Evolutionary conservation across 108 stramenopile genomes (phyloP).

Genomic region (Craspedostauros australis): DNA sequence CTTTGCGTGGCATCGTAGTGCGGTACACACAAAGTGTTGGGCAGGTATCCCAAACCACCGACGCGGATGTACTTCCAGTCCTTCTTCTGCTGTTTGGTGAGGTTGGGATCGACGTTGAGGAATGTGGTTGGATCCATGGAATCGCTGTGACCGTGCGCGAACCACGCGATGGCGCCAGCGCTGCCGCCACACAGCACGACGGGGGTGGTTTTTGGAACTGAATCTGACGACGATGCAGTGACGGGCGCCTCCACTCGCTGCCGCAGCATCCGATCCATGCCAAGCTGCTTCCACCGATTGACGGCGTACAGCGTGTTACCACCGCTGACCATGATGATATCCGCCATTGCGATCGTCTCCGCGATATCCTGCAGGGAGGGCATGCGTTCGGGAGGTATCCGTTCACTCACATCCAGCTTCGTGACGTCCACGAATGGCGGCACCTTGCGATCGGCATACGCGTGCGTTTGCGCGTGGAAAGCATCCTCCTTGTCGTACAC

Average conservation of each 20-base stretch:
- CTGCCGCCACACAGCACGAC: conserved; percentile 71
- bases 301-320: conserved; percentile 85
- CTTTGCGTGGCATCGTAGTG: conserved; percentile 72
- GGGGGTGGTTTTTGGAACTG: conserved; percentile 13
- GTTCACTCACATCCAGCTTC: conserved; percentile 34
- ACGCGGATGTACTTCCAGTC: conserved; percentile 62
- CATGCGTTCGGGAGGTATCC: conserved; percentile 11
- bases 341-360: conserved; percentile 35
- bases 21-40: conserved; percentile 52
- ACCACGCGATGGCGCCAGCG: conserved; percentile 88
- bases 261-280: conserved; percentile 42
- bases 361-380: conserved; percentile 21
- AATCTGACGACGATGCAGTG: conserved; percentile 2
- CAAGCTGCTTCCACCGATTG: conserved; percentile 64
- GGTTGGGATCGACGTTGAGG: conserved; percentile 2
- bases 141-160: conserved; percentile 73
- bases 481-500: conserved; percentile 50
- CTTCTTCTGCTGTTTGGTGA: conserved; percentile 9
- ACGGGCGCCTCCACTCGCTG: conserved; percentile 23
- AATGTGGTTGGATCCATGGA: conserved; percentile 40
- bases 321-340: conserved; percentile 65
- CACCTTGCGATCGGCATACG: conserved; percentile 3
- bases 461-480: conserved; percentile 20
- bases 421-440: conserved; percentile 5
- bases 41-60: conserved; percentile 51